Evolutionary conservation across 2,329 filamentous ascomycete species (phyloP), one percentile per base, ranked within the genome.

Genomic region (Stachybotrys elegans): DNA sequence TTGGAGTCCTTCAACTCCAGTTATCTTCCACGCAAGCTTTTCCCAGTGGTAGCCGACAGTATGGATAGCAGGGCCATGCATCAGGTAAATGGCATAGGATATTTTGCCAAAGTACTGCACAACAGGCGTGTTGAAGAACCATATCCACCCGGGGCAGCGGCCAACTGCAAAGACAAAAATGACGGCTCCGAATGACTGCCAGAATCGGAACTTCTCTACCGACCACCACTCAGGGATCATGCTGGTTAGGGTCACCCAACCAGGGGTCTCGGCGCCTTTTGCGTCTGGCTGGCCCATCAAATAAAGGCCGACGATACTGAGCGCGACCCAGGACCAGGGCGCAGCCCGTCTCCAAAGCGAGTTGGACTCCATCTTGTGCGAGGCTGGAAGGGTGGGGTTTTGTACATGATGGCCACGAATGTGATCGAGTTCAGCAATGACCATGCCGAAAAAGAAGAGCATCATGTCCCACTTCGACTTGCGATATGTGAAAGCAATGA

Each of bases 71-170:
- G 76, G 74, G 1, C 78, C 76, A 55, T 83, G 79, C 65, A 81
- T 74, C 13, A 83, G 69, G 57, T 83, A 83, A 20, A 83, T 56
- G 40, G 76, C 72, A 54, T 79, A 83, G 42, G 76, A 81, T 50
- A 83, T 74, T 54, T 73, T 73, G 46, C 79, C 79, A 6, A 83
- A 63, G 58, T 82, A 83, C 54, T 80, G 77, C 4, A 79, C 65
- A 14, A 68, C 51, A 3, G 61, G 54, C 2, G 65, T 62, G 54
- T 73, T 73, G 60, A 81, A 79, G 45, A 79, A 62, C 16, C 63
- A 60, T 53, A 75, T 72, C 65, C 76, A 73, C 4, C 55, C 59
- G 3, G 60, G 57, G 5, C 71, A 72, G 43, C 72, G 68, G 21
- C 71, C 67, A 16, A 76, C 71, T 27, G 70, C 69, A 43, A 71